These are phyloP conservation scores for Stenogyne calaminthoides DNA, from an alignment of 305 asterid species.

Conservation along the genomic window DNA sequence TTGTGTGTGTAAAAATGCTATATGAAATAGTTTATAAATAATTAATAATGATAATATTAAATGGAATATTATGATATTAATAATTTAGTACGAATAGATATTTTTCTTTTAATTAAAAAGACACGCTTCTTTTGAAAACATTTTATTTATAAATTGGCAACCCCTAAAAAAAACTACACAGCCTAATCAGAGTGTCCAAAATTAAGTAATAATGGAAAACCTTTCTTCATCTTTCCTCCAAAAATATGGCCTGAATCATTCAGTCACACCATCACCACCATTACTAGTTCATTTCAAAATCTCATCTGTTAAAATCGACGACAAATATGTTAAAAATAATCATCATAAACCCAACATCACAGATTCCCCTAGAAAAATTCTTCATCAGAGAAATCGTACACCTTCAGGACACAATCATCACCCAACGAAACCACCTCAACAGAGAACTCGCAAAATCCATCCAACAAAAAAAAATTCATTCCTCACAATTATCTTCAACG, in stretches of 20 bases:
- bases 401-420: not conserved
- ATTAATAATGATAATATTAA: no score
- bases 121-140: no score
- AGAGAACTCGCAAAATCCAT: not conserved
- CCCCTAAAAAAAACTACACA: no score
- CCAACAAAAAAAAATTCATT: not conserved
- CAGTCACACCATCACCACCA: slow-evolving; percentile 8
- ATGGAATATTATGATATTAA: no score
- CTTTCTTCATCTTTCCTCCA: slow-evolving; percentile 46
- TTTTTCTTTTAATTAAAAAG: no score
- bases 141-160: no score
- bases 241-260: not conserved
- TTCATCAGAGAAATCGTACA: not conserved
- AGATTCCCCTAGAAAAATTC: not conserved
- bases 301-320: slow-evolving; percentile 36
- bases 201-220: slow-evolving; percentile 44
- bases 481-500: slow-evolving; percentile 31
- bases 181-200: no score
- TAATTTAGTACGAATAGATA: no score
- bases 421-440: not conserved
- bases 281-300: slow-evolving; percentile 11
- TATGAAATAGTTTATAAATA: no score
- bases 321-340: not conserved
- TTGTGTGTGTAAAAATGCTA: no score
- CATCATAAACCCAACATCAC: slow-evolving; percentile 1